Evolutionary conservation across 768 basidiomycete genomes (phyloP).

Genomic region (Suillus tomentosus): DNA sequence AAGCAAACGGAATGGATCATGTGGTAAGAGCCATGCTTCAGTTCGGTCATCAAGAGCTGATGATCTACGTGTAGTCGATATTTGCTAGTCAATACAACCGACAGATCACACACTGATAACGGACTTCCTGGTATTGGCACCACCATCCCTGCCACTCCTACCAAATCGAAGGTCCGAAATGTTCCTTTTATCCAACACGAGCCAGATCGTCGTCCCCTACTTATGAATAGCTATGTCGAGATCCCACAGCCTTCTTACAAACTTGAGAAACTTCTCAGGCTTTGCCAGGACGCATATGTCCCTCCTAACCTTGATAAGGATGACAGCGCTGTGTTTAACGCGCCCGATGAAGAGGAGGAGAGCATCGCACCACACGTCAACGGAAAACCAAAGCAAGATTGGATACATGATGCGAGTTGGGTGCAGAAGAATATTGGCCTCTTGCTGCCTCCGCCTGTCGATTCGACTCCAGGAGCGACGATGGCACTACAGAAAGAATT

Average conservation of each 20-base stretch:
- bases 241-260: slow-evolving; percentile 63
- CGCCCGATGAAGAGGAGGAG: slow-evolving; percentile 8
- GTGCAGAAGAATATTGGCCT: slow-evolving; percentile 45
- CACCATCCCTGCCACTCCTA: not conserved
- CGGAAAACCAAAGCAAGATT: slow-evolving; percentile 40
- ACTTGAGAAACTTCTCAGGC: slow-evolving; percentile 48
- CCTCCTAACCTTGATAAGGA: slow-evolving; percentile 52
- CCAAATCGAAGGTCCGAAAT: not conserved
- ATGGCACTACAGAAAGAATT: slow-evolving; percentile 65
- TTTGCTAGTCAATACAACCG: slow-evolving; percentile 47
- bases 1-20: slow-evolving; percentile 69
- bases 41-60: not conserved
- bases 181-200: slow-evolving; percentile 52
- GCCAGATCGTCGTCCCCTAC: slow-evolving; percentile 25
- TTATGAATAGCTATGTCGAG: slow-evolving; percentile 35
- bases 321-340: slow-evolving; percentile 48
- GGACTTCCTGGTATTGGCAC: slow-evolving; percentile 7
- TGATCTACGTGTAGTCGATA: slow-evolving; percentile 48
- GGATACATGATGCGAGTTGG: slow-evolving; percentile 56
- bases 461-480: slow-evolving; percentile 55
- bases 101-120: not conserved
- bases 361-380: not conserved
- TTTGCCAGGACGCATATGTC: slow-evolving; percentile 39
- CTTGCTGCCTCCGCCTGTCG: slow-evolving; percentile 61
- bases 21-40: slow-evolving; percentile 44